Base-by-base conservation (phyloP, 148 eudicot species). In the Spergularia marina region DNA sequence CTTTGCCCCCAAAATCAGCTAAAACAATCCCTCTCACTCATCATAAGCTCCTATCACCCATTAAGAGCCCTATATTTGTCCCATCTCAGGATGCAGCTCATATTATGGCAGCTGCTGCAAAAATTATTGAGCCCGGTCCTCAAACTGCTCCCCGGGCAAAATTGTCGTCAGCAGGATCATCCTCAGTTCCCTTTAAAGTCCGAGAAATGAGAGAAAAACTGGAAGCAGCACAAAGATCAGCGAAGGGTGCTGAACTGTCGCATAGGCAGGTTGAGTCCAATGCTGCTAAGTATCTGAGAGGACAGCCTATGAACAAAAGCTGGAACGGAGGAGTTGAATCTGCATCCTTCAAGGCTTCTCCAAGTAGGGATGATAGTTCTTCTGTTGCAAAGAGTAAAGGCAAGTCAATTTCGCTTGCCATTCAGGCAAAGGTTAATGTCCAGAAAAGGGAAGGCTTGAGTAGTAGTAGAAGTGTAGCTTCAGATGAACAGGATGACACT, bases 401-500 rank as follows among this genome's bases (percentile, higher is more conserved):
- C 41, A 95, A 88, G 74, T 92, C 94, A 30, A 70, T 95, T 67
- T 95, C 99, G 30, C 94, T 95, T 70, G 99, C 99, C 13, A 76
- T 95, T 59, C 97, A 92, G 84, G 99, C 99, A 15, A 95, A 95
- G 80, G 97, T 83, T 47, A 95, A 95, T 76, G 97, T 95, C 75
- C 97, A 89, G 83, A 95, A 81, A 81, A 82, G 99, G 79, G 99
- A 85, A 84, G 88, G 91, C 30, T 60, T 87, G 79, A 78, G 64
- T 14, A 76, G 70, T 65, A 78, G 78, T 74, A 81, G 79, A 77
- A 82, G 71, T 63, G 34, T 73, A 23, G 85, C 83, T 59, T 73
- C 77, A 57, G 88, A 86, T 83, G 93, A 87, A 70, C 81, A 74
- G 51, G 76, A 74, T 71, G 87, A 86, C 30, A 58, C 49, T 23